These are phyloP conservation scores for Calophaca sinica DNA, from an alignment of 306 rosid species.

Conservation along the genomic window DNA sequence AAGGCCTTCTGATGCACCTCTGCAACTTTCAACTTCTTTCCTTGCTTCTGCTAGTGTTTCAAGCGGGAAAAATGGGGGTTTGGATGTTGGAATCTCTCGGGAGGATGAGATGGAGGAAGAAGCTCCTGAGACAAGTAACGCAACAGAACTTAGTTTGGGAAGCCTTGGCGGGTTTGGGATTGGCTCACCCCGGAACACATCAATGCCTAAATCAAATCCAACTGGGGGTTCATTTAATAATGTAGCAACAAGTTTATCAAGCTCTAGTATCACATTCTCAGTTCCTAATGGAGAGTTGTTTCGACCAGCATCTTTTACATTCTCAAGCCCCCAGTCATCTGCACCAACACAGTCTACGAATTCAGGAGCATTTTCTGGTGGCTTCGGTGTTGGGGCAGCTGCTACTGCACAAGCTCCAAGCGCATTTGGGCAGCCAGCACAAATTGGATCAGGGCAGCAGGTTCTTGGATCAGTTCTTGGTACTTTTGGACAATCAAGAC, in stretches of 20 bases:
- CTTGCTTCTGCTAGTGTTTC: conserved; percentile 50
- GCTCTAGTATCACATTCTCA: conserved; percentile 57
- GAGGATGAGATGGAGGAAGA: conserved; percentile 98
- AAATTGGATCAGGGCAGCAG: conserved; percentile 84
- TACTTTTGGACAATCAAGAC: conserved; percentile 93
- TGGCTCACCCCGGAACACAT: conserved; percentile 58
- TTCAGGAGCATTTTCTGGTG: conserved; percentile 65
- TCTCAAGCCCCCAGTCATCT: conserved; percentile 65
- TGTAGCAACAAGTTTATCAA: conserved; percentile 48
- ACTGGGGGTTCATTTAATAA: conserved; percentile 78
- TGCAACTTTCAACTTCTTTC: conserved; percentile 55
- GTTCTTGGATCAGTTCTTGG: conserved; percentile 91
- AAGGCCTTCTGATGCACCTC: no score
- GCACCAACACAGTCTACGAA: conserved; percentile 59
- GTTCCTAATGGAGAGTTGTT: conserved; percentile 75
- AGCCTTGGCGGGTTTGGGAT: conserved; percentile 71
- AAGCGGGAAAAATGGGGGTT: conserved; percentile 51
- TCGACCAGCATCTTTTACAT: conserved; percentile 84
- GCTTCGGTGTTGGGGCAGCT: conserved; percentile 59
- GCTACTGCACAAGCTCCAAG: conserved; percentile 59
- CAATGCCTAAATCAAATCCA: conserved; percentile 70
- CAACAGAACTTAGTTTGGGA: conserved; percentile 64
- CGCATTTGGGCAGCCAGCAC: conserved; percentile 79
- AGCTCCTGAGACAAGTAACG: conserved; percentile 72
- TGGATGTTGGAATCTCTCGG: conserved; percentile 56